phyloP scores from a whole-genome alignment of 1,284 basidiomycete genomes.

The Irpex sp. region DNA sequence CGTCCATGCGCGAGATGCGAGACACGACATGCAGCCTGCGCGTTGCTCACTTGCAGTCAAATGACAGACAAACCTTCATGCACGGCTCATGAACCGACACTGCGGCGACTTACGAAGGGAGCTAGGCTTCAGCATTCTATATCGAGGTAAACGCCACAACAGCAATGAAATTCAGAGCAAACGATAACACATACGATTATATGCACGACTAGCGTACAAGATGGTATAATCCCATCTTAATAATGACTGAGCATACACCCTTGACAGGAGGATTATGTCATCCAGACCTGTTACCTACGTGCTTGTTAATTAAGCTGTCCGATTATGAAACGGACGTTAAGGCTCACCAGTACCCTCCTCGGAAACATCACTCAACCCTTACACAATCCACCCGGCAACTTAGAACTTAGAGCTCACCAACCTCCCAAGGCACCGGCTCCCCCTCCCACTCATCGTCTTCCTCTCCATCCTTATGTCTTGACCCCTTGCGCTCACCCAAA shows the following conservation, averaged over 20 bases:
- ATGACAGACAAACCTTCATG: not conserved
- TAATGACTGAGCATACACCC: not conserved
- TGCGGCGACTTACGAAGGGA: not conserved
- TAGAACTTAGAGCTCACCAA: constrained; percentile 52
- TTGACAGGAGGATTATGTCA: not conserved
- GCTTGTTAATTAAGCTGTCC: not conserved
- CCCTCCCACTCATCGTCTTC: constrained; percentile 75
- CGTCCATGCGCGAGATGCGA: constrained; percentile 23
- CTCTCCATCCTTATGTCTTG: not conserved
- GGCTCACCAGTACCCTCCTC: not conserved
- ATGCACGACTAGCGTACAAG: not conserved
- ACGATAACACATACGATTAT: not conserved
- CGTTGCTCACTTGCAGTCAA: not conserved
- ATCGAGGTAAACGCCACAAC: not conserved
- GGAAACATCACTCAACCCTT: not conserved
- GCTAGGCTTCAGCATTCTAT: not conserved
- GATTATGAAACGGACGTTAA: not conserved
- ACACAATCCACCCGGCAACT: not conserved
- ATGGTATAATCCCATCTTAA: not conserved
- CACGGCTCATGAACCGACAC: not conserved
- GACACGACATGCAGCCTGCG: constrained; percentile 22
- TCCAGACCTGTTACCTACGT: not conserved
- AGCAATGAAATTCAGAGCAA: not conserved
- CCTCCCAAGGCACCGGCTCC: constrained; percentile 76
- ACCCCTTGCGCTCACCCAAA: constrained; percentile 6